A percentile compares a stretch with the other conserved stretches of the same genome.
Conservation (phyloP, 1,284 basidiomycete species). For the Cerioporus squamosus region DNA sequence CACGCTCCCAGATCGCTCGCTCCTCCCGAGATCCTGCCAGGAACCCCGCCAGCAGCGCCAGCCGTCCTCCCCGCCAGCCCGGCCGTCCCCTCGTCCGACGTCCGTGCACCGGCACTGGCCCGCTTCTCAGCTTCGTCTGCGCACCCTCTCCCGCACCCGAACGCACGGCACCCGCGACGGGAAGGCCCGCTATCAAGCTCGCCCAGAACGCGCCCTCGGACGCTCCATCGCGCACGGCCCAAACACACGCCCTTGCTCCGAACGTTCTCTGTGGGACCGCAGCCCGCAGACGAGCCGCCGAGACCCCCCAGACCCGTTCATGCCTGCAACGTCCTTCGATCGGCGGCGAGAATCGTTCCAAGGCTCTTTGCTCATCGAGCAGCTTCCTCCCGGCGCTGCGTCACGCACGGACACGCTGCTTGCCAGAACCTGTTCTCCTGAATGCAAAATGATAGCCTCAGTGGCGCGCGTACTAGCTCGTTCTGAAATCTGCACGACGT, state of each 20-base stretch:
- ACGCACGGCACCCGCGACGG: background rate
- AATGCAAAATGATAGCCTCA: no score
- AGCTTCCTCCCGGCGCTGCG: conserved; percentile 11
- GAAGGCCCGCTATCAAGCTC: no score
- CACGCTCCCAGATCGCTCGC: background rate
- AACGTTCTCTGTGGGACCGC: background rate
- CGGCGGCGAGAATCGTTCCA: conserved; percentile 16
- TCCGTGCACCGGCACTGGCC: background rate
- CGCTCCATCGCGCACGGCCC: background rate
- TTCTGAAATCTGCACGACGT: no score
- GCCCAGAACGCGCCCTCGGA: no score
- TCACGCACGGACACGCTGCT: conserved; percentile 3
- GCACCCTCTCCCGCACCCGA: background rate
- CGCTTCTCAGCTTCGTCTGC: background rate
- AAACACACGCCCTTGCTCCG: conserved; percentile 7
- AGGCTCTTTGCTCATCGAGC: conserved; percentile 14
- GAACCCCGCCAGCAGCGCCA: no score
- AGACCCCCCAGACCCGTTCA: conserved; percentile 1
- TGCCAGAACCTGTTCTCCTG: conserved; percentile 11
- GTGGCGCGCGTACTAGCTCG: background rate
- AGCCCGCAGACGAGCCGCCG: background rate
- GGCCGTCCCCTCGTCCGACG: no score
- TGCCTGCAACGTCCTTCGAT: conserved; percentile 10
- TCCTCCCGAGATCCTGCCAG: no score
- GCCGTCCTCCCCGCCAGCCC: no score